Conservation (phyloP, 305 asterid species). For the Withania somnifera region DNA sequence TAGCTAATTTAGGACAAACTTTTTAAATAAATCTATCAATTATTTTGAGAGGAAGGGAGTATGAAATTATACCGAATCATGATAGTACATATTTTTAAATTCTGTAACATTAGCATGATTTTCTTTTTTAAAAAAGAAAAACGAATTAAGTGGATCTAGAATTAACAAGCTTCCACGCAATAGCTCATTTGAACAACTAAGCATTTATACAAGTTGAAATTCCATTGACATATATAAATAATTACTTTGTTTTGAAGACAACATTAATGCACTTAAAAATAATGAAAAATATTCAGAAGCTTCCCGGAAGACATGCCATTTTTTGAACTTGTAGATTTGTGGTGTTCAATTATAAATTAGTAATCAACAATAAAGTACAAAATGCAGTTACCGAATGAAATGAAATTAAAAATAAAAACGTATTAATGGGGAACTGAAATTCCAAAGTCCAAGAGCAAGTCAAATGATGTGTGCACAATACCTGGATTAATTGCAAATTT, state of each 20-base stretch:
- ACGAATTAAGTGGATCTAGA: not conserved
- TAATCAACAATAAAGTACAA: not conserved
- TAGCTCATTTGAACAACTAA: not conserved
- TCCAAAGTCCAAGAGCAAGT: not conserved
- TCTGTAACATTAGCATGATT: not conserved
- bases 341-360: not conserved
- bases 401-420: not conserved
- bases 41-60: too few relatives aligned
- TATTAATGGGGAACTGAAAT: not conserved
- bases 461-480: not conserved
- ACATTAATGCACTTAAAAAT: not conserved
- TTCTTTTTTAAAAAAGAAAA: not conserved
- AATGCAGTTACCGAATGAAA: not conserved
- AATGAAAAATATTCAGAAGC: not conserved
- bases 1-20: too few relatives aligned
- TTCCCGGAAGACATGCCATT: conserved; percentile 6
- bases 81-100: too few relatives aligned
- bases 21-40: too few relatives aligned
- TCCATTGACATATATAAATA: not conserved
- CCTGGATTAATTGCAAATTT: not conserved
- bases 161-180: not conserved
- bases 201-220: not conserved
- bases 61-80: too few relatives aligned
- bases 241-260: not conserved
- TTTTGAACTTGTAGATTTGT: not conserved